Percentiles rank a stretch among this genome's conserved stretches.
phyloP scores from a whole-genome alignment of 768 basidiomycete genomes.

The Ephemerocybe angulata region DNA sequence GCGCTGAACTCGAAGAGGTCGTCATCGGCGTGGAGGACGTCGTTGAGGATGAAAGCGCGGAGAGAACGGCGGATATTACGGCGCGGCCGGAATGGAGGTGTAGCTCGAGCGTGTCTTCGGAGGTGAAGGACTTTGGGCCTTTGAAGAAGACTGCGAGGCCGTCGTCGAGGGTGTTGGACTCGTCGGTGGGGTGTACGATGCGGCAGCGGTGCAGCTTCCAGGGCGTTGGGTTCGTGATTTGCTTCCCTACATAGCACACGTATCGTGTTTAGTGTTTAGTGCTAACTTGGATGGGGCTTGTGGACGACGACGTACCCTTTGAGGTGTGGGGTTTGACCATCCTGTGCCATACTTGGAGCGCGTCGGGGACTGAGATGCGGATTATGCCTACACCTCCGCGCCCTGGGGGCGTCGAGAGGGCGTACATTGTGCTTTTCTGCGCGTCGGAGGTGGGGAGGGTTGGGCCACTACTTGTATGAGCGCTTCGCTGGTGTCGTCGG shows the following conservation, averaged over 20 bases:
- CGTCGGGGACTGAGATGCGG: slow-evolving; percentile 78
- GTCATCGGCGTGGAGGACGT: too few species aligned
- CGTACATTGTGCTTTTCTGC: slow-evolving; percentile 78
- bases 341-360: slow-evolving; percentile 52
- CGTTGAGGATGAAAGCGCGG: too few species aligned
- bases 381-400: slow-evolving; percentile 82
- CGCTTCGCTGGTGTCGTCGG: too few species aligned
- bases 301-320: slow-evolving; percentile 1
- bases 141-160: slow-evolving; percentile 80
- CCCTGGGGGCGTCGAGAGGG: slow-evolving; percentile 82
- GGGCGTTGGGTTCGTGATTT: slow-evolving; percentile 39
- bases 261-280: too few species aligned
- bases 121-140: slow-evolving; percentile 78
- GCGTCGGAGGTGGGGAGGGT: slow-evolving; percentile 39
- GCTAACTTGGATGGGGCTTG: neutral
- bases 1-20: too few species aligned
- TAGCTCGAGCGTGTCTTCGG: slow-evolving; percentile 77
- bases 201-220: slow-evolving; percentile 71
- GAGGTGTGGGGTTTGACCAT: slow-evolving; percentile 48
- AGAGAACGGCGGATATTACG: slow-evolving; percentile 66
- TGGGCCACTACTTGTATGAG: too few species aligned
- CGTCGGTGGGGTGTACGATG: slow-evolving; percentile 58
- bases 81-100: slow-evolving; percentile 88
- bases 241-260: neutral
- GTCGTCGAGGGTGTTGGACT: slow-evolving; percentile 70